Base-by-base conservation (phyloP, 2,329 filamentous ascomycete genomes). In the Gnomoniopsis sp. region DNA sequence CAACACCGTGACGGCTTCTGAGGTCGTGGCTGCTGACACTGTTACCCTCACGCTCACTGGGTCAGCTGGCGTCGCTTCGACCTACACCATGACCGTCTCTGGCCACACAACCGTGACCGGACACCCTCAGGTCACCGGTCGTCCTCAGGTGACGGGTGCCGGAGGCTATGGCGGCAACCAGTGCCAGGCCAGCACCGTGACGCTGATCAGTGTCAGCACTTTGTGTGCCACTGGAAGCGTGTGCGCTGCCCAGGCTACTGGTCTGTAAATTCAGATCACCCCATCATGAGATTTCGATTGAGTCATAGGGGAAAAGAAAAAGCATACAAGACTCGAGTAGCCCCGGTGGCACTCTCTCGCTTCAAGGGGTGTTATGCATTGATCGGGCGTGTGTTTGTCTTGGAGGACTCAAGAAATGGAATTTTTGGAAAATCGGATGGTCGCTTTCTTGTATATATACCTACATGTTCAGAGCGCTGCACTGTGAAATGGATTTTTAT, bases 111-210 rank as follows among this genome's bases (percentile, higher is more conserved):
- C 56, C 3, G 34, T 58, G 12, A 57, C 59, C 7, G 33, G 55
- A 53, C 36, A 14, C 47, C 26, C 30, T 48, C 43, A 26, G 44
- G 41, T 23, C 33, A 33, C n/a, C 30, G 26, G 23, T 14, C 17
- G 23, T 22, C 15, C 15, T 19, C 43, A 46, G 43, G 43, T 17
- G 19, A 17, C 17, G 6, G 43, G n/a, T n/a, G n/a, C n/a, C n/a
- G n/a, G n/a, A n/a, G n/a, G 43, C 17, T 22, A 46, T 6, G 49
- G 49, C 17, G 30, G 56, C 8, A 41, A 41, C 50, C 49, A 58
- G 50, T 61, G 59, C 34, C 53, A 53, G 12, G 56, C 59, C 10
- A 58, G 54, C 21, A 61, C 59, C 3, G 59, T 61, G 26, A 61
- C 59, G 1, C 49, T 59, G 22, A 48, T 61, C n/a, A 54, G 49